phyloP scores from a whole-genome alignment of 2,329 filamentous ascomycete species.

The Chrysoporthe puriensis region DNA sequence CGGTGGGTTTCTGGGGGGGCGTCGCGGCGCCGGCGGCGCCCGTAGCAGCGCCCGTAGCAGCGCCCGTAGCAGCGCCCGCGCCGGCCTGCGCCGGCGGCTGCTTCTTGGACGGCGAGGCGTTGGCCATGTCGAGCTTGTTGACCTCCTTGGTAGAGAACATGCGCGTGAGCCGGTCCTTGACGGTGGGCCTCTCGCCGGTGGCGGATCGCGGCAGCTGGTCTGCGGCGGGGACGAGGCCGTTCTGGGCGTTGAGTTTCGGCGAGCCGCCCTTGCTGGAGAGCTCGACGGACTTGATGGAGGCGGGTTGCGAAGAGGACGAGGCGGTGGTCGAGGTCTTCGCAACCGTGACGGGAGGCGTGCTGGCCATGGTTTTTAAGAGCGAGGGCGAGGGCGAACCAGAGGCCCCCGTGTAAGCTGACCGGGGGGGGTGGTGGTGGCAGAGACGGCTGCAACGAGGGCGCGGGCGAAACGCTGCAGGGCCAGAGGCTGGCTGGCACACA shows the following conservation, averaged over 20 bases:
- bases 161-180: slow-evolving; percentile 66
- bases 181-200: slow-evolving; percentile 56
- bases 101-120: slow-evolving; percentile 25
- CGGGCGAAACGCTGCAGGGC: slow-evolving; percentile 10
- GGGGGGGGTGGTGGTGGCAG: background rate
- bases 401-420: slow-evolving; percentile 6
- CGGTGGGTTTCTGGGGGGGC: slow-evolving; percentile 43
- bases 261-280: slow-evolving; percentile 42
- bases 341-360: slow-evolving; percentile 32
- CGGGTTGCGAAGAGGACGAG: slow-evolving; percentile 53
- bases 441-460: slow-evolving; percentile 4
- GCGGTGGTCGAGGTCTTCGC: slow-evolving; percentile 41
- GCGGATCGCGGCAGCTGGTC: slow-evolving; percentile 44
- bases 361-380: slow-evolving; percentile 36
- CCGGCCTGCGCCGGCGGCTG: slow-evolving; percentile 15
- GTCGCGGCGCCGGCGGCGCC: slow-evolving; percentile 36
- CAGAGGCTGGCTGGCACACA: background rate
- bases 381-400: background rate
- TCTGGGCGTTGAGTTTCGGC: slow-evolving; percentile 45
- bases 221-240: slow-evolving; percentile 38
- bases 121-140: slow-evolving; percentile 35
- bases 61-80: slow-evolving; percentile 1
- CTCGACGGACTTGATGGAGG: slow-evolving; percentile 54
- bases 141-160: slow-evolving; percentile 67
- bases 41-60: slow-evolving; percentile 34